Base-by-base conservation (phyloP, 2,329 filamentous ascomycete species). In the Diplocarpon mali region DNA sequence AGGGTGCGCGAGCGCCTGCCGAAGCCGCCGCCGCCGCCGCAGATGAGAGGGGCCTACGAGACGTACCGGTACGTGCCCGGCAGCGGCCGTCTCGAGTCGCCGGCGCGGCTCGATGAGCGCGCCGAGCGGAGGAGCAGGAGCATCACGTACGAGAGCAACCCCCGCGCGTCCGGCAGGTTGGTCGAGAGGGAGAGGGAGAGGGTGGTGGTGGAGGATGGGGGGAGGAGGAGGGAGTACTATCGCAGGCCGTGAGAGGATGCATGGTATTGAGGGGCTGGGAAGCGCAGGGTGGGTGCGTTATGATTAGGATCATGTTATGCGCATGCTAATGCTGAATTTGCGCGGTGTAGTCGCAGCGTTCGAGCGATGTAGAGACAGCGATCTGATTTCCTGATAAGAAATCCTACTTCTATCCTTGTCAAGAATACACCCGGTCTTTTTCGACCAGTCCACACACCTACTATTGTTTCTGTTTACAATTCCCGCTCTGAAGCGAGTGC, bases 231-330 rank as follows among this genome's bases (percentile, higher is more conserved):
- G 43, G 56, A 58, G 42, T 58, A 57, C 46, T 56, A 57, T 51
- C 42, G 54, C 6, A 37, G 48, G 44, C 45, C 47, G 8, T 49
- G 35, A 41, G 13, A 3, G 38, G 31, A 16, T 10, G 30, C 14
- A 36, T 24, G 20, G 20, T 3, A 4, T 24, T 24, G 31, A 28
- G 13, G 31, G 27, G 74, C 63, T 1, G 71, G 75, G 11, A 16
- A 27, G 35, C 5, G n/a, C 8, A 24, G 24, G n/a, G n/a, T n/a
- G n/a, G n/a, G n/a, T n/a, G n/a, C n/a, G n/a, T n/a, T n/a, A n/a
- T n/a, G n/a, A n/a, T n/a, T n/a, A n/a, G n/a, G n/a, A n/a, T n/a
- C n/a, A n/a, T n/a, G n/a, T n/a, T n/a, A n/a, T n/a, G n/a, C n/a
- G n/a, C n/a, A n/a, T n/a, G n/a, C n/a, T n/a, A n/a, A n/a, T n/a